Percentiles rank a stretch among this genome's conserved stretches.
These are phyloP conservation scores for Fusarium tricinctum DNA, from an alignment of 2,329 filamentous ascomycete genomes.

Conservation along the genomic window DNA sequence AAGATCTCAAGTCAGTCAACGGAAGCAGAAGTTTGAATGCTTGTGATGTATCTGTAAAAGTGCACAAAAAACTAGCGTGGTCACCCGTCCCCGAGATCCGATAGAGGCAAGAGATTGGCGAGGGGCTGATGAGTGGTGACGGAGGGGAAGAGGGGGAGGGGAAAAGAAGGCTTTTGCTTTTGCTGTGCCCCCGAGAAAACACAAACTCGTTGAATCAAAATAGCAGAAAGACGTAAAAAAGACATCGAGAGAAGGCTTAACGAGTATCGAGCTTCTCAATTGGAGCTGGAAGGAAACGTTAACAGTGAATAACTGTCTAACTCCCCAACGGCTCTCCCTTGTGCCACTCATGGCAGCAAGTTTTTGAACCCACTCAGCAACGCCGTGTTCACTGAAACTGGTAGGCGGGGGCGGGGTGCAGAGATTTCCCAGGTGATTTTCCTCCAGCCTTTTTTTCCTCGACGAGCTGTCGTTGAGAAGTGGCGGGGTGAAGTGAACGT, in stretches of 20 bases:
- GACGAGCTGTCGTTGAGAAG: constrained; percentile 20
- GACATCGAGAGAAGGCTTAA: neutral
- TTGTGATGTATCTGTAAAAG: constrained; percentile 7
- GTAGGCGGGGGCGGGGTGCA: constrained; percentile 53
- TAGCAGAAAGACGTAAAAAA: constrained; percentile 15
- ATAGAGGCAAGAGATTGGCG: constrained; percentile 49
- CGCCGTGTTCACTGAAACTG: constrained; percentile 41
- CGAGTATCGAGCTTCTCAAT: constrained; percentile 2
- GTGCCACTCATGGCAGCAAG: constrained; percentile 10
- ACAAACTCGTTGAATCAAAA: constrained; percentile 14
- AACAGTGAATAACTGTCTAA: constrained; percentile 7
- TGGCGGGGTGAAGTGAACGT: neutral
- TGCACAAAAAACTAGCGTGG: constrained; percentile 35
- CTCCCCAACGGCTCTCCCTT: neutral
- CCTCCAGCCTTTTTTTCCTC: constrained; percentile 31
- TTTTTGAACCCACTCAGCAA: constrained; percentile 36
- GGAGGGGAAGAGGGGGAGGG: constrained; percentile 26
- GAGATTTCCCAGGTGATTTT: constrained; percentile 49
- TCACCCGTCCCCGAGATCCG: constrained; percentile 42
- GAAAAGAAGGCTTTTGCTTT: constrained; percentile 6
- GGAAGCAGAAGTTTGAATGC: constrained; percentile 4
- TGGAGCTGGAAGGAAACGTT: constrained; percentile 8
- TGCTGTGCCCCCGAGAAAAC: constrained; percentile 13
- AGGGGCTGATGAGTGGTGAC: constrained; percentile 43
- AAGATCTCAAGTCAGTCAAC: constrained; percentile 32